Conservation (phyloP, 345 rosid genomes). For the Gossypium sturtianum region DNA sequence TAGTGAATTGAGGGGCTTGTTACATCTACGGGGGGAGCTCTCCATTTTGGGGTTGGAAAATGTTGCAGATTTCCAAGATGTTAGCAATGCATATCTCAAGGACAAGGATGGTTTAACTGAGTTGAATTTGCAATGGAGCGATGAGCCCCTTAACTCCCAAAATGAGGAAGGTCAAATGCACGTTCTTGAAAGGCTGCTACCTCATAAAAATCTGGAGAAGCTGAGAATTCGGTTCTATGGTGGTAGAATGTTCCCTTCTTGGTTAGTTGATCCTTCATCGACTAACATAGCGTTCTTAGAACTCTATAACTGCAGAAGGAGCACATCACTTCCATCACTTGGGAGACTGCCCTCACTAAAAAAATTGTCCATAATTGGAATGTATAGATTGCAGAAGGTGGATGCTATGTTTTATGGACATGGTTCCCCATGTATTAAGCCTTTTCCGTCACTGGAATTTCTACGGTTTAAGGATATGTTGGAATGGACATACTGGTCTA, state of each 20-base stretch:
- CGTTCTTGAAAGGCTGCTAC: constrained; percentile 23
- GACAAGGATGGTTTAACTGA: constrained; percentile 15
- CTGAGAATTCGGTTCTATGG: constrained; percentile 23
- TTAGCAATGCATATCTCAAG: constrained; percentile 14
- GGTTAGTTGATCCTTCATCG: constrained; percentile 26
- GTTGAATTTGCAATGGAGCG: constrained; percentile 21
- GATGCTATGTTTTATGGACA: constrained; percentile 23
- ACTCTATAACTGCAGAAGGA: constrained; percentile 15
- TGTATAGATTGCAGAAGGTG: constrained; percentile 14
- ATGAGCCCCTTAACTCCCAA: not conserved
- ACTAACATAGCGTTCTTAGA: constrained; percentile 6
- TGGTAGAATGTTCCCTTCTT: constrained; percentile 23
- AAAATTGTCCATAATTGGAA: constrained; percentile 13
- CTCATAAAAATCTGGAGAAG: constrained; percentile 15
- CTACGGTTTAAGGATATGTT: constrained; percentile 20
- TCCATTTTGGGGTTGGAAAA: constrained; percentile 20
- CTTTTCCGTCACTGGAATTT: constrained; percentile 18
- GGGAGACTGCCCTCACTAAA: constrained; percentile 28
- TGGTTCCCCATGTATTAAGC: not conserved
- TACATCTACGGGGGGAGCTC: constrained; percentile 15
- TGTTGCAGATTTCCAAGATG: constrained; percentile 15
- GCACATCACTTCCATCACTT: constrained; percentile 24
- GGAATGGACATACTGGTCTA: constrained; percentile 24
- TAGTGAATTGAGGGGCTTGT: constrained; percentile 15
- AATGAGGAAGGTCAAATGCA: constrained; percentile 3